Evolutionary conservation across 202 grass and related monocot genomes (phyloP).

Genomic region (Schoenoplectus triqueter): DNA sequence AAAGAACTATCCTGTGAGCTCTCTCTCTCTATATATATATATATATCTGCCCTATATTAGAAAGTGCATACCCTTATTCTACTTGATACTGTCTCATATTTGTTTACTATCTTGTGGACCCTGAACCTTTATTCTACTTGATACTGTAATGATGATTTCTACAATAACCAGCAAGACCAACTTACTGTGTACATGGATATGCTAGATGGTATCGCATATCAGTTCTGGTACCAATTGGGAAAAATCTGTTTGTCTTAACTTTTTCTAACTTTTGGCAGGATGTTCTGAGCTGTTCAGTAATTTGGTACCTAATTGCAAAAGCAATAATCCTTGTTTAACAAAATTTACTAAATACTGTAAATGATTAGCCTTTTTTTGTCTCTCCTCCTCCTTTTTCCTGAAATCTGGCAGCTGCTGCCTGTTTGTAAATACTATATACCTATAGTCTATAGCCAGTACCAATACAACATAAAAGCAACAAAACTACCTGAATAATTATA

Average conservation of each 20-base stretch:
- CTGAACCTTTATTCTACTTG: background rate
- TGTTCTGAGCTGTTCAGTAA: background rate
- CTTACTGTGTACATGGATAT: background rate
- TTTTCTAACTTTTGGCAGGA: background rate
- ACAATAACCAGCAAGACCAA: background rate
- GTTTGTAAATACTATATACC: too few relatives aligned
- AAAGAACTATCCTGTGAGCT: slow-evolving; percentile 79
- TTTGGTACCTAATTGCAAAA: slow-evolving; percentile 8
- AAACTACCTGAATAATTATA: too few relatives aligned
- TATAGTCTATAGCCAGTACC: too few relatives aligned
- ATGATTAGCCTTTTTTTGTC: background rate
- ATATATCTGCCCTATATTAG: background rate
- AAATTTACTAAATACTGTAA: background rate
- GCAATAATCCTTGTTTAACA: slow-evolving; percentile 4
- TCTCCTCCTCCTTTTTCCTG: background rate
- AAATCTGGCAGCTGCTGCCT: too few relatives aligned
- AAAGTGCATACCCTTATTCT: too few relatives aligned
- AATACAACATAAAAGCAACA: too few relatives aligned
- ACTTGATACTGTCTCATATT: too few relatives aligned
- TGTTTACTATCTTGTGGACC: too few relatives aligned
- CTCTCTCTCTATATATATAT: slow-evolving; percentile 36
- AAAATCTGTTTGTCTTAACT: background rate
- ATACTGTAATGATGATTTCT: slow-evolving; percentile 19
- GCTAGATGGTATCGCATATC: background rate
- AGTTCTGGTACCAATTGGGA: background rate